Base-by-base conservation (phyloP, 2,329 filamentous ascomycete genomes). In the Diaporthe citrichinensis region DNA sequence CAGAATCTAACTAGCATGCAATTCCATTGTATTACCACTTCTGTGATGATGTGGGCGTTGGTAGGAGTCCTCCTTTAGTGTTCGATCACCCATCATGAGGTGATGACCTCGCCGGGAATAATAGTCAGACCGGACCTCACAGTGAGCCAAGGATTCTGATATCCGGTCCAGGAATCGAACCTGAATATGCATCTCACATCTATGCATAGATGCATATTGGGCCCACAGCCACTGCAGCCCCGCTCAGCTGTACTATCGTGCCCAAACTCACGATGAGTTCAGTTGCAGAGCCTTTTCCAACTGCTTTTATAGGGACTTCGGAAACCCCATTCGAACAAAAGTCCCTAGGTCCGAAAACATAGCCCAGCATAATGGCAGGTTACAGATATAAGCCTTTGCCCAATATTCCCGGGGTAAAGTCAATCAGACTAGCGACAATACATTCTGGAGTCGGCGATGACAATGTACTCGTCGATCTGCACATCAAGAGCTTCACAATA, bases 341-440 rank as follows among this genome's bases (percentile, higher is more conserved):
- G 5, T 9, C 34, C 6, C 25, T 23, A 17, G 1, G 2, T 6
- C 8, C 15, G 7, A 57, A 2, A 4, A 20, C 15, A 9, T 31
- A 57, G 14, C 17, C 2, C 10, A 39, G 6, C 36, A 44, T 10
- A 15, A 61, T 41, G 58, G 58, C 23, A 41, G 39, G n/a, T 17
- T 41, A 61, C 36, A 17, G 3, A 17, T 61, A 61, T n/a, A 10
- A 20, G 15, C 34, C 57, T 39, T 25, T 61, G 34, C 34, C 23
- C 23, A 41, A n/a, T 4, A 61, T 15, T n/a, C 5, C 34, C 0
- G 34, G 57, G 0, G 34, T 0, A 15, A 36, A n/a, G 3, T 39
- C 57, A 25, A 41, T 71, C 67, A 57, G 67, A 41, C 67, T 71
- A 9, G 49, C 36, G n/a, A 57, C 67, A 17, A n/a, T 71, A 25